Evolutionary conservation across 768 basidiomycete species (phyloP).

Genomic region (Tricholoma hemisulphureum): DNA sequence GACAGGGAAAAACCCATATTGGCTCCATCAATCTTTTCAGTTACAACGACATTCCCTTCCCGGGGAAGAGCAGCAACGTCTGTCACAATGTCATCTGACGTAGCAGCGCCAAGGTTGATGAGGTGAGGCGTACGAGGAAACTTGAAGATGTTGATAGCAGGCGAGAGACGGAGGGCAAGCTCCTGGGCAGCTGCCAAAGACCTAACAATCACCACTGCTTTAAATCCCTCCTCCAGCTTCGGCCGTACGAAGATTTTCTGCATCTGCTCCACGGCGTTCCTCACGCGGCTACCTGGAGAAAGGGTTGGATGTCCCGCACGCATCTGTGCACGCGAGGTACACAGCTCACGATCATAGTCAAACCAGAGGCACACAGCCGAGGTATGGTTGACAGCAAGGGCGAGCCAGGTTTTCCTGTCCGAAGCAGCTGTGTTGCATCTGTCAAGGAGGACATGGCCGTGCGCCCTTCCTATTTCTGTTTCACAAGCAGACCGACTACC

Average conservation of each 20-base stretch:
- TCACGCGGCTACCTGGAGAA: constrained; percentile 52
- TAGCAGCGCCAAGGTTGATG: constrained; percentile 55
- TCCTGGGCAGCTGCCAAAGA: constrained; percentile 53
- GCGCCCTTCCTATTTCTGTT: constrained; percentile 42
- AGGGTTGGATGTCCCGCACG: constrained; percentile 60
- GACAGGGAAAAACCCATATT: constrained; percentile 66
- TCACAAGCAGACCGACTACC: constrained; percentile 52
- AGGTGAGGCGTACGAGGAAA: constrained; percentile 64
- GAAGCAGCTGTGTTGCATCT: constrained; percentile 50
- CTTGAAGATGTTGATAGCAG: constrained; percentile 45
- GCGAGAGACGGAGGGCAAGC: constrained; percentile 43
- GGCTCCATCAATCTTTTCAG: constrained; percentile 66
- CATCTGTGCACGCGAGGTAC: constrained; percentile 53
- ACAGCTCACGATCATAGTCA: constrained; percentile 49
- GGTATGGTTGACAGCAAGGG: constrained; percentile 41
- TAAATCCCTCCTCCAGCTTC: constrained; percentile 50
- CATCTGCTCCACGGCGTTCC: constrained; percentile 58
- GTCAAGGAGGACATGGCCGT: constrained; percentile 50
- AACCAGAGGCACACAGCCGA: constrained; percentile 54
- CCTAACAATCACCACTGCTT: constrained; percentile 44
- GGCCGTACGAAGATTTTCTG: constrained; percentile 43
- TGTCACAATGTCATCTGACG: constrained; percentile 49
- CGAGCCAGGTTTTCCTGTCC: constrained; percentile 51
- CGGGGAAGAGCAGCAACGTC: constrained; percentile 19
- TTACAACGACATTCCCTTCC: constrained; percentile 43